Evolutionary conservation across 768 basidiomycete genomes (phyloP).

Genomic region (Xerocomellus dryophilus): DNA sequence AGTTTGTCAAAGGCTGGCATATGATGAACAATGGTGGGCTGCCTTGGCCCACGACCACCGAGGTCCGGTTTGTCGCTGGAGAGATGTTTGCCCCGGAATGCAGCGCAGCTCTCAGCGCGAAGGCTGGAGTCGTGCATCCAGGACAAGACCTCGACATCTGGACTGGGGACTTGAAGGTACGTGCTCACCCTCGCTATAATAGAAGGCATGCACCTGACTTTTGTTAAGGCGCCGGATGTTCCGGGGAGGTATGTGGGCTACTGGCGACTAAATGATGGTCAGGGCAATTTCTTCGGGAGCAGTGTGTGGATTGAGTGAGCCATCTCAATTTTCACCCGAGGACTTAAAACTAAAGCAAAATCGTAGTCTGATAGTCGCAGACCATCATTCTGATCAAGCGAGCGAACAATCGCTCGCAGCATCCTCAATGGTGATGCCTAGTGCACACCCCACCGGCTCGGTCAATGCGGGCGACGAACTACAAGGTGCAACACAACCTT

Average conservation of each 20-base stretch:
- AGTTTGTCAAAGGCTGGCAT: constrained; percentile 83
- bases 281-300: constrained; percentile 58
- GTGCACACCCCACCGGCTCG: constrained; percentile 25
- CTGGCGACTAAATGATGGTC: constrained; percentile 65
- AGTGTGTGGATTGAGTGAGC: constrained; percentile 80
- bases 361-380: constrained; percentile 63
- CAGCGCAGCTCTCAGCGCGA: constrained; percentile 32
- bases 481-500: constrained; percentile 9
- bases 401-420: constrained; percentile 57
- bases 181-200: constrained; percentile 8
- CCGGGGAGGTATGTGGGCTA: constrained; percentile 74
- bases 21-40: constrained; percentile 61
- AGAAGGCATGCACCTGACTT: constrained; percentile 1
- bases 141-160: constrained; percentile 63
- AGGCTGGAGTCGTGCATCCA: constrained; percentile 54
- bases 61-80: constrained; percentile 70
- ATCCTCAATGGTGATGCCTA: constrained; percentile 67
- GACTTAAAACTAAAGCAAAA: constrained; percentile 3
- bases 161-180: constrained; percentile 72
- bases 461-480: constrained; percentile 4
- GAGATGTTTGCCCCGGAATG: constrained; percentile 47
- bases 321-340: background rate
- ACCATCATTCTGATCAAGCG: constrained; percentile 38
- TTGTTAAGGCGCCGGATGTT: constrained; percentile 60
- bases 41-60: constrained; percentile 68